Base-by-base conservation (phyloP, 352 stramenopile genomes). In the Thalassiosira exigua region DNA sequence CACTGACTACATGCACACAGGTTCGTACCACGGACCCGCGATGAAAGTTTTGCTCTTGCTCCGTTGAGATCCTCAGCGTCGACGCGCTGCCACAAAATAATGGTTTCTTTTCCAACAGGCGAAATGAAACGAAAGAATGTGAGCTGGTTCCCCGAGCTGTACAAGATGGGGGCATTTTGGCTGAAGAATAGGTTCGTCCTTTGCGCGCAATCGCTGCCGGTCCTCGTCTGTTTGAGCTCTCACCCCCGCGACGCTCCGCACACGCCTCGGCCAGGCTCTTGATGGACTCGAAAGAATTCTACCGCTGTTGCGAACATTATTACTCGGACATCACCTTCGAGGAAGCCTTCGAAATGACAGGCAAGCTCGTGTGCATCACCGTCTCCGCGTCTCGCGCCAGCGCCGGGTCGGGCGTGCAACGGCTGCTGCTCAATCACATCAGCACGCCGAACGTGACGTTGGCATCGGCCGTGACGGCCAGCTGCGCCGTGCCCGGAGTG, bases 291-390 rank as follows among this genome's bases (percentile, higher is more conserved):
- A 92, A 69, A 21, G 80, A 93, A 27, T 92, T 93, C 59, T 81
- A 95, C 42, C 79, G 83, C n/a, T 97, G 94, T 4, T 98, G 94
- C 46, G 86, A 96, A 50, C 96, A 97, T 73, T 98, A 98, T 85
- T 98, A 95, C 77, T 91, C 90, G 26, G 90, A 81, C 61, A 91
- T 86, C 53, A 98, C 96, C 0, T 98, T 98, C 85, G 94, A 96
- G 80, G 96, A 98, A 80, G 96, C 96, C 4, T 98, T 95, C 83
- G 85, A 96, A 52, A 92, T 94, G 62, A 98, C 96, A 0, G 89
- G 94, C 2, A 96, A 96, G 27, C 92, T 97, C 81, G 92, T 98
- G 51, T 97, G 95, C 71, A 98, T 98, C 79, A 97, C 95, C 0
- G 95, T 98, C 0, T 97, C 95, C 0, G 95, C 95, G 7, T 96